These are phyloP conservation scores for Phanerochaete carnosa DNA, from an alignment of 768 basidiomycete species.

Conservation along the genomic window DNA sequence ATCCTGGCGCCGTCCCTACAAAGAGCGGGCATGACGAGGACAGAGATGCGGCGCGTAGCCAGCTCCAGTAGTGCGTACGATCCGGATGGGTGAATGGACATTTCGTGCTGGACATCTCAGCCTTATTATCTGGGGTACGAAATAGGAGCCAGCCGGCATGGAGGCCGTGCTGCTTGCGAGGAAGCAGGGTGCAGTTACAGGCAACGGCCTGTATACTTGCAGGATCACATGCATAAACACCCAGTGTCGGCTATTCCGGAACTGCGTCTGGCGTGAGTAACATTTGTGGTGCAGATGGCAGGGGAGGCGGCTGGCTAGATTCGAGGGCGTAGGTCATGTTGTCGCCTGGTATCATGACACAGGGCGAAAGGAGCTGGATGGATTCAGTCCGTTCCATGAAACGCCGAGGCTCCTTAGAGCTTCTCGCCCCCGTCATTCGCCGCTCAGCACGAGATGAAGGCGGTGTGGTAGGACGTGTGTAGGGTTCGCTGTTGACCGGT, in stretches of 20 bases:
- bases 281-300: background rate
- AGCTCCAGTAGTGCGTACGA: conserved; percentile 10
- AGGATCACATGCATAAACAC: too few relatives aligned
- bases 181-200: too few relatives aligned
- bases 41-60: conserved; percentile 20
- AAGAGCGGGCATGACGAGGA: conserved; percentile 1
- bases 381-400: too few relatives aligned
- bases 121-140: background rate
- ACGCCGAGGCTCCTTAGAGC: too few relatives aligned
- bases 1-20: conserved; percentile 7
- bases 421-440: too few relatives aligned
- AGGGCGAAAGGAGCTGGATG: background rate
- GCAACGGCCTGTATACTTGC: too few relatives aligned
- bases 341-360: background rate
- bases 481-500: too few relatives aligned
- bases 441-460: too few relatives aligned
- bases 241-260: too few relatives aligned
- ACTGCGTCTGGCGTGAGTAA: background rate
- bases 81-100: background rate
- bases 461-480: too few relatives aligned
- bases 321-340: conserved; percentile 1
- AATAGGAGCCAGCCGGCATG: background rate
- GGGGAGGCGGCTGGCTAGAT: background rate
- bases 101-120: too few relatives aligned
- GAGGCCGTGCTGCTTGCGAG: background rate